Evolutionary conservation across 345 rosid species (phyloP).

Genomic region (Pistacia integerrima): DNA sequence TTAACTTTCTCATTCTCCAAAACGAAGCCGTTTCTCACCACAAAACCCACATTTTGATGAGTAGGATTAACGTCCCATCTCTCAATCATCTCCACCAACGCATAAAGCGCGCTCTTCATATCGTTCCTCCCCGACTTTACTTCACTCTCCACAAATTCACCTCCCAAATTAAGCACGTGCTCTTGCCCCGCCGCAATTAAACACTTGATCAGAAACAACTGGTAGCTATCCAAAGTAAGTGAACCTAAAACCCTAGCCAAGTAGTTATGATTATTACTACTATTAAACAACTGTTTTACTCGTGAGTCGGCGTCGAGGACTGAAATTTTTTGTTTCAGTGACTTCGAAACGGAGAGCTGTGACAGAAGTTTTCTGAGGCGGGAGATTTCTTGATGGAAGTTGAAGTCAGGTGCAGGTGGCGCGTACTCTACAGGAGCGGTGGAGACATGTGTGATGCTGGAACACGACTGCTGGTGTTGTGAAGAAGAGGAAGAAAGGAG

Average conservation of each 20-base stretch:
- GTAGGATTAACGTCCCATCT: slow-evolving; percentile 47
- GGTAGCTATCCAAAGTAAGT: slow-evolving; percentile 43
- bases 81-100: slow-evolving; percentile 82
- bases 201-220: slow-evolving; percentile 65
- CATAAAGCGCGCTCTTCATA: slow-evolving; percentile 66
- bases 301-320: slow-evolving; percentile 53
- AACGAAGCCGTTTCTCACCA: slow-evolving; percentile 24
- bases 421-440: slow-evolving; percentile 69
- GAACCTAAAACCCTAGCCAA: slow-evolving; percentile 39
- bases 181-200: slow-evolving; percentile 86
- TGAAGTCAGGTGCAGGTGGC: slow-evolving; percentile 66
- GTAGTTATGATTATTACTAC: slow-evolving; percentile 21
- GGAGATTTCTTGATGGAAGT: slow-evolving; percentile 63
- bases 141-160: slow-evolving; percentile 35
- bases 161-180: slow-evolving; percentile 56
- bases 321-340: slow-evolving; percentile 37
- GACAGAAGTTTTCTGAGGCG: slow-evolving; percentile 63
- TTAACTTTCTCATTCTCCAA: slow-evolving; percentile 44
- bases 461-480: slow-evolving; percentile 20
- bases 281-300: slow-evolving; percentile 51
- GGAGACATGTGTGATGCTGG: slow-evolving; percentile 48
- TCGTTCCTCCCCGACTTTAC: slow-evolving; percentile 43
- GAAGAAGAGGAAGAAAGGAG: slow-evolving; percentile 28
- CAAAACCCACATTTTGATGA: slow-evolving; percentile 22
- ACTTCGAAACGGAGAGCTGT: slow-evolving; percentile 41